Evolutionary conservation across 1,139 yeast genomes (phyloP), one percentile per base, ranked within the genome.

Genomic region (Taphrina deformans): DNA sequence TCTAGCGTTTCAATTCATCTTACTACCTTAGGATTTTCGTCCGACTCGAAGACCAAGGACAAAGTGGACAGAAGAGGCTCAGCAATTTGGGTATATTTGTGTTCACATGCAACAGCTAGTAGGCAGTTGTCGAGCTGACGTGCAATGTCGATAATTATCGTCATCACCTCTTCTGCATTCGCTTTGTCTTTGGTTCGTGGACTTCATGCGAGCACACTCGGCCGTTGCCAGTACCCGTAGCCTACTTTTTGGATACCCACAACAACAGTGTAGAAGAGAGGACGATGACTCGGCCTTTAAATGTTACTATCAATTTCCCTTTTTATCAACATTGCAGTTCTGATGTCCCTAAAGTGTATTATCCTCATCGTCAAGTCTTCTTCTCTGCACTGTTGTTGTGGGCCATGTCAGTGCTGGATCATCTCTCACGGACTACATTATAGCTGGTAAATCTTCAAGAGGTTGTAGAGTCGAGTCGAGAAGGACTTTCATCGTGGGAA

Each of bases 331-430:
- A 53, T 35, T 35, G 33, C 21, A 23, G 24, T 53, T 53, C 58
- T 53, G 58, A 53, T 53, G 58, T 53, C 58, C 58, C 58, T 53
- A 53, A 53, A 53, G 58, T 53, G 58, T 53, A 33, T 38, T 53
- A 53, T 53, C 58, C 58, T 53, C 58, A 53, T 38, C 31, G 58
- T 53, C 58, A 14, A 6, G 24, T 51, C 41, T 31, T 31, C 24
- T 24, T 18, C 10, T 26, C 53, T 48, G 21, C 21, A 48, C n/a
- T 23, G 53, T 44, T n/a, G 27, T 2, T 1, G 12, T 7, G 26
- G 27, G 27, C 48, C 7, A 2, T 7, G 26, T 18, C 14, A 38
- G n/a, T n/a, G n/a, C n/a, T n/a, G n/a, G n/a, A n/a, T n/a, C n/a
- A n/a, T n/a, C n/a, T n/a, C n/a, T n/a, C n/a, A n/a, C n/a, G n/a